Base-by-base conservation (phyloP, 129 eudicot species). In the Pseudognaphalium luteoalbum region DNA sequence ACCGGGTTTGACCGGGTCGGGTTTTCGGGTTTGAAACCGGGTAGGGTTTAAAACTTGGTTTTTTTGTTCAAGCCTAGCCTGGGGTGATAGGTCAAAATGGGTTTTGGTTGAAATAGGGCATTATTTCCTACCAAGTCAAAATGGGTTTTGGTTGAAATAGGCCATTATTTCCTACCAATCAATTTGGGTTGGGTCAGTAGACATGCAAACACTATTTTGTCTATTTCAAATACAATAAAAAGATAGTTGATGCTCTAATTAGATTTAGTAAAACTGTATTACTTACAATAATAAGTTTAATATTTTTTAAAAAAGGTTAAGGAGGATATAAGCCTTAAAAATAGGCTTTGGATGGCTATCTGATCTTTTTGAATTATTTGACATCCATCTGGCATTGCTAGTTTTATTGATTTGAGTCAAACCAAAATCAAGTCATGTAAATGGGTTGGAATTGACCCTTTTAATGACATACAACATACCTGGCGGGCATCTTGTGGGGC, bases 401-500 rank as follows among this genome's bases (percentile, higher is more conserved):
- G n/a, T 19, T 21, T 7, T 57, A 21, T 57, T 57, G 62, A 5
- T 57, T 57, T 19, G 62, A 11, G 4, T 47, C 54, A 8, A 47
- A 8, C 54, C 54, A 47, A 47, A 15, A 47, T 15, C 54, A 42
- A 42, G 14, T 10, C 54, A 47, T 8, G 54, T 15, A 10, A 47
- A 47, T 20, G 62, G 28, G 12, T 57, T 14, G 12, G 12, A 57
- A 57, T 57, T 6, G 29, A 7, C 62, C 4, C 62, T 11, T 57
- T 1, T 20, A 57, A 57, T 57, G 62, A 57, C 4, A 21, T 57
- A 57, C 62, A 57, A 20, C 62, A n/a, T 57, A 57, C 62, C 28
- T n/a, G 62, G 62, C 4, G 78, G 78, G 73, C 78, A 79, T 50
- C 78, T 73, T n/a, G 67, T 52, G 59, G 78, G 73, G 68, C 83